These are phyloP conservation scores for Histomonas meleagridis DNA, from an alignment of 208 protist genomes.

Conservation along the genomic window DNA sequence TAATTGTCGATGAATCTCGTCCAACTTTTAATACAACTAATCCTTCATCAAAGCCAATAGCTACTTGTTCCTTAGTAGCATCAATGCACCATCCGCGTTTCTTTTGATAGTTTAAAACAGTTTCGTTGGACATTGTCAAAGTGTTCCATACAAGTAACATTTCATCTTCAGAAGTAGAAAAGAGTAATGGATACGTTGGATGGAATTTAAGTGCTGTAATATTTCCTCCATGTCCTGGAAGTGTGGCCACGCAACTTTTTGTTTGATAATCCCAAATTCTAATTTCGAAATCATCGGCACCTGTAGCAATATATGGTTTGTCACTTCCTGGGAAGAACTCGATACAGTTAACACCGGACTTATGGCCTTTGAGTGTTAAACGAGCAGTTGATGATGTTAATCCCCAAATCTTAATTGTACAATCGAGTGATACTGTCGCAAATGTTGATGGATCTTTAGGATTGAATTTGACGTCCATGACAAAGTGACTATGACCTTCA, in stretches of 20 bases:
- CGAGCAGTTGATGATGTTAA: constrained; percentile 62
- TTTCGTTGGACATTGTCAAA: constrained; percentile 78
- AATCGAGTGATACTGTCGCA: constrained; percentile 84
- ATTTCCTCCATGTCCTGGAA: constrained; percentile 83
- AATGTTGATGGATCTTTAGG: constrained; percentile 93
- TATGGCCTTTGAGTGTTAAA: constrained; percentile 90
- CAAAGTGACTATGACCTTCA: constrained; percentile 90
- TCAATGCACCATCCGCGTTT: constrained; percentile 77
- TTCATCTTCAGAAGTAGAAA: constrained; percentile 80
- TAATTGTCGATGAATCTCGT: constrained; percentile 68
- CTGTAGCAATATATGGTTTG: constrained; percentile 89
- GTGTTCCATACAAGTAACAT: constrained; percentile 71
- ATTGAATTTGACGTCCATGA: constrained; percentile 91
- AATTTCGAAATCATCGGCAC: constrained; percentile 70
- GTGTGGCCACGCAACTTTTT: constrained; percentile 79
- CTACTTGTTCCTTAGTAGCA: constrained; percentile 60
- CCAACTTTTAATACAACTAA: constrained; percentile 62
- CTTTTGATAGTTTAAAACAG: constrained; percentile 77
- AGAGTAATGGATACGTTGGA: constrained; percentile 82
- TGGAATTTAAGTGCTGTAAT: constrained; percentile 82
- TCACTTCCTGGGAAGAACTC: constrained; percentile 85
- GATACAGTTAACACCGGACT: constrained; percentile 92
- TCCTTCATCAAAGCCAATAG: constrained; percentile 67
- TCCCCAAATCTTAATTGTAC: constrained; percentile 71
- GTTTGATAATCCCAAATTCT: constrained; percentile 97